Conservation (phyloP, 345 rosid species). For the Corymbia maculata region DNA sequence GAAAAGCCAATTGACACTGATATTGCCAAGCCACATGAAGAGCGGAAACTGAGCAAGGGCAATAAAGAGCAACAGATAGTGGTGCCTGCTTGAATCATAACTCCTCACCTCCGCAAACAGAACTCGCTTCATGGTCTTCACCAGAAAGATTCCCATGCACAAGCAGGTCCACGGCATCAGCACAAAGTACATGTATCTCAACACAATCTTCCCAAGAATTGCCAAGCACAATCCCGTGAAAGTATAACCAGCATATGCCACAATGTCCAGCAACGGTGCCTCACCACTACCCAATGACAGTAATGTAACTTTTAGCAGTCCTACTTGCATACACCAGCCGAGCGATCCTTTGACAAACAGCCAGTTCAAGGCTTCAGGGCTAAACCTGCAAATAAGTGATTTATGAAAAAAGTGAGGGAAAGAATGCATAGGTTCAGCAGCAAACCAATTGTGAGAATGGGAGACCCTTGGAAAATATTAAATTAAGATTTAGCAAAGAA, state of each 20-base stretch:
- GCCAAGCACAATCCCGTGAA: slow-evolving; percentile 73
- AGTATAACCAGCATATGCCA: slow-evolving; percentile 83
- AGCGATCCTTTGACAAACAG: slow-evolving; percentile 80
- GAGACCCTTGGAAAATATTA: not conserved
- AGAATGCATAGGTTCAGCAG: not conserved
- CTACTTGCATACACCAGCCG: slow-evolving; percentile 84
- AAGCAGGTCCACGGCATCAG: slow-evolving; percentile 81
- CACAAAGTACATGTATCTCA: slow-evolving; percentile 63
- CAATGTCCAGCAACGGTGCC: slow-evolving; percentile 85
- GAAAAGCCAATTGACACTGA: slow-evolving; percentile 81
- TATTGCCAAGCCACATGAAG: slow-evolving; percentile 88
- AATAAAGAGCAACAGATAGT: slow-evolving; percentile 74
- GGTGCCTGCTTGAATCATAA: slow-evolving; percentile 84
- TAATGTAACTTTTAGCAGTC: slow-evolving; percentile 69
- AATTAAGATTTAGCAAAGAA: not conserved
- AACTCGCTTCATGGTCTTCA: slow-evolving; percentile 95
- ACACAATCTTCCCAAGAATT: slow-evolving; percentile 60
- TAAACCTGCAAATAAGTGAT: slow-evolving; percentile 41
- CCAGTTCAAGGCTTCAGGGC: slow-evolving; percentile 90
- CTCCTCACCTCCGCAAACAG: slow-evolving; percentile 86
- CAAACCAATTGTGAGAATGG: not conserved
- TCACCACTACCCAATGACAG: slow-evolving; percentile 83
- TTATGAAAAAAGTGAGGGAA: not conserved
- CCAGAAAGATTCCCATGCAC: slow-evolving; percentile 82
- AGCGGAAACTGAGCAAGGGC: slow-evolving; percentile 88